Conservation (phyloP, 345 rosid genomes). For the Brassica juncea region DNA sequence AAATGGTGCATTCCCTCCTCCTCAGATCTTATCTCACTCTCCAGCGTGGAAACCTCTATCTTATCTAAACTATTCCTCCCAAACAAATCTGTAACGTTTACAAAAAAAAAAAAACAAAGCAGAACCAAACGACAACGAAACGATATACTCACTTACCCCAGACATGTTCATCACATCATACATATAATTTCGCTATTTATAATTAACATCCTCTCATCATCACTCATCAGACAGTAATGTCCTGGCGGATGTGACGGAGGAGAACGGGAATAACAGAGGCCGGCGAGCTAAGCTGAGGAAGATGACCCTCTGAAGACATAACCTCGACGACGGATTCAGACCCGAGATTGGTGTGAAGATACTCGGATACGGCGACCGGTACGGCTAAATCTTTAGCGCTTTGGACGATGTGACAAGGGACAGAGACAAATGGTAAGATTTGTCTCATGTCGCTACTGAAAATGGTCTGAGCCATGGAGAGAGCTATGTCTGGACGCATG, state of each 20-base stretch:
- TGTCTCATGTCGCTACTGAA: not conserved
- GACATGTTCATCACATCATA: not conserved
- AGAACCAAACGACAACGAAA: not conserved
- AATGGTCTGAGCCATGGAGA: not conserved
- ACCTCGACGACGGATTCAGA: not conserved
- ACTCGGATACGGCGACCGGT: not conserved
- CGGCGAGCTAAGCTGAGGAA: not conserved
- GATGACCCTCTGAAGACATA: not conserved
- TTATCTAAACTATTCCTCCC: slow-evolving; percentile 55
- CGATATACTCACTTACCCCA: not conserved
- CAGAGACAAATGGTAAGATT: not conserved
- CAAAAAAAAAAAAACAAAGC: too few species aligned
- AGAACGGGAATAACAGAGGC: not conserved
- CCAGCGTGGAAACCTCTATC: slow-evolving; percentile 46
- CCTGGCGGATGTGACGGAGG: not conserved
- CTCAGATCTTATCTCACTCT: slow-evolving; percentile 43
- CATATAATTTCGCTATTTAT: not conserved
- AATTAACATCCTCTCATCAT: too few species aligned
- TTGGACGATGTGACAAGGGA: not conserved
- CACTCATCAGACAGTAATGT: not conserved
- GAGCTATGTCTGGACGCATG: not conserved
- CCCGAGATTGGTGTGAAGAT: not conserved
- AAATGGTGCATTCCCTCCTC: slow-evolving; percentile 74
- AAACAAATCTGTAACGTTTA: slow-evolving; percentile 61
- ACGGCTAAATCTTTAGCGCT: not conserved